These are phyloP conservation scores for Pseudogymnoascus sp. DNA, from an alignment of 2,329 filamentous ascomycete species.

Conservation along the genomic window DNA sequence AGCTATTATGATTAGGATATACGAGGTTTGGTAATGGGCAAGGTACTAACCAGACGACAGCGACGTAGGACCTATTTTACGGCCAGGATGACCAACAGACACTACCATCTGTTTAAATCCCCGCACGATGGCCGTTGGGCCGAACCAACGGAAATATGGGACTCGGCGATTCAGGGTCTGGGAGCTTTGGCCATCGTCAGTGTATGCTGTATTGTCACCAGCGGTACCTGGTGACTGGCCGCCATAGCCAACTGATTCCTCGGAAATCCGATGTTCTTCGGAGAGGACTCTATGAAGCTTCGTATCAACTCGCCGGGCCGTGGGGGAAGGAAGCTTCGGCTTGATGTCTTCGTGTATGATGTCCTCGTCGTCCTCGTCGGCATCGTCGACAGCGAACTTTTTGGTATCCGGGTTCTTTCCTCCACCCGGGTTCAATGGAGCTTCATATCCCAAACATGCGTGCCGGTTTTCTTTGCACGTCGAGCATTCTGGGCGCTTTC, in stretches of 20 bases:
- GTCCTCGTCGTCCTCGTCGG: slow-evolving; percentile 32
- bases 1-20: slow-evolving; percentile 23
- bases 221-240: neutral
- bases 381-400: slow-evolving; percentile 27
- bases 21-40: slow-evolving; percentile 15
- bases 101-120: slow-evolving; percentile 92
- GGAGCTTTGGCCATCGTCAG: neutral
- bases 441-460: slow-evolving; percentile 60
- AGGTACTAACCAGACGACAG: slow-evolving; percentile 1
- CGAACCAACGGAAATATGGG: slow-evolving; percentile 87
- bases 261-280: neutral
- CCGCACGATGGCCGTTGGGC: slow-evolving; percentile 82
- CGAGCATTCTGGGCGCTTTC: slow-evolving; percentile 64
- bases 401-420: neutral
- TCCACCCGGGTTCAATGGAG: slow-evolving; percentile 26
- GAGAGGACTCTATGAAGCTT: neutral
- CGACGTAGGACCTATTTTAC: slow-evolving; percentile 40
- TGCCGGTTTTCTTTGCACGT: slow-evolving; percentile 69
- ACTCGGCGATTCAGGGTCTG: slow-evolving; percentile 51
- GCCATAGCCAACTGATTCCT: neutral
- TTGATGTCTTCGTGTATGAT: slow-evolving; percentile 25
- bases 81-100: slow-evolving; percentile 61
- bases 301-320: neutral
- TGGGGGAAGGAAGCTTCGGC: neutral
- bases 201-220: neutral